A percentile compares a stretch with the other conserved stretches of the same genome.
These are phyloP conservation scores for Coprinopsis sp. DNA, from an alignment of 768 basidiomycete species.

Conservation along the genomic window DNA sequence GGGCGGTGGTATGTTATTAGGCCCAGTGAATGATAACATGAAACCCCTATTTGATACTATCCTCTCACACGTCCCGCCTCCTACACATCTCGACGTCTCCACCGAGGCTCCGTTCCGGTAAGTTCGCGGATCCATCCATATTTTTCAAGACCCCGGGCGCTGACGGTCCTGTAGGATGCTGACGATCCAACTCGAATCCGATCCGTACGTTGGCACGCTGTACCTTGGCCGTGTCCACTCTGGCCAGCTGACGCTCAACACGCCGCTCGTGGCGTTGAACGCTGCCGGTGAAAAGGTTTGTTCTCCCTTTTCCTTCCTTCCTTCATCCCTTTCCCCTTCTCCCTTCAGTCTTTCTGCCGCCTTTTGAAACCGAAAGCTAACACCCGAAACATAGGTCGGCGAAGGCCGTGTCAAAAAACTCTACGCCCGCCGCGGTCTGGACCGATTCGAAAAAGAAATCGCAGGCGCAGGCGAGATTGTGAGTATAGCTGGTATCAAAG, in stretches of 20 bases:
- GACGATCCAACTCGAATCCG: constrained; percentile 48
- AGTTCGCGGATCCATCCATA: no score
- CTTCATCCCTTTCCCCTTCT: no score
- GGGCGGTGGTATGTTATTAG: no score
- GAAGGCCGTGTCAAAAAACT: constrained; percentile 49
- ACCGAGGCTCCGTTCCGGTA: constrained; percentile 43
- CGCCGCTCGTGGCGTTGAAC: constrained; percentile 36
- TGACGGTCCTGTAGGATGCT: no score
- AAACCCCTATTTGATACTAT: constrained; percentile 43
- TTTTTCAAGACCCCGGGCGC: no score
- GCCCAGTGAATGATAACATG: constrained; percentile 29
- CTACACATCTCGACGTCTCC: constrained; percentile 31
- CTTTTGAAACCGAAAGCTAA: no score
- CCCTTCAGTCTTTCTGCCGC: no score
- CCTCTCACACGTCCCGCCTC: constrained; percentile 39
- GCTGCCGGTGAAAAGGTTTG: constrained; percentile 38
- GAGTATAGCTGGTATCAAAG: constrained; percentile 44
- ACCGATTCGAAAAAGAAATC: constrained; percentile 37
- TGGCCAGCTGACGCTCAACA: constrained; percentile 37
- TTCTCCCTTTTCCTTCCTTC: no score
- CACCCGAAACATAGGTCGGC: no score
- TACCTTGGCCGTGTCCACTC: constrained; percentile 44
- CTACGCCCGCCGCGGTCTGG: constrained; percentile 33
- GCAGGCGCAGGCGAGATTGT: constrained; percentile 48
- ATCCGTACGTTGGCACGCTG: constrained; percentile 44